These are phyloP conservation scores for Pythium utonaiense DNA, from an alignment of 352 stramenopile species.

Conservation along the genomic window DNA sequence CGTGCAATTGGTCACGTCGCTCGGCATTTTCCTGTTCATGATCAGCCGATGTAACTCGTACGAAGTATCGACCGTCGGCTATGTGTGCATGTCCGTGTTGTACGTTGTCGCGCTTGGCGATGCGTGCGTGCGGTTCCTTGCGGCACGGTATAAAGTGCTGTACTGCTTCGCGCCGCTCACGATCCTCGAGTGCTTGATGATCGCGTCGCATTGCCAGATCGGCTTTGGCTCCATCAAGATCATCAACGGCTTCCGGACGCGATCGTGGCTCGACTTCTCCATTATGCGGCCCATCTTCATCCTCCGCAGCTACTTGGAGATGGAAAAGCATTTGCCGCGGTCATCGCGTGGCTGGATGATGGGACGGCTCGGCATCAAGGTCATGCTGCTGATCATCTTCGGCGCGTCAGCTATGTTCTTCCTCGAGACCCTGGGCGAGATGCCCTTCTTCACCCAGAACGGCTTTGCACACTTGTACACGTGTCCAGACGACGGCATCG, in stretches of 20 bases:
- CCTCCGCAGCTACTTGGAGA: constrained; percentile 77
- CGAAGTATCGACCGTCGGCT: constrained; percentile 57
- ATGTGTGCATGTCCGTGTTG: constrained; percentile 61
- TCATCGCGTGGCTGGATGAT: constrained; percentile 83
- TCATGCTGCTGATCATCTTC: constrained; percentile 82
- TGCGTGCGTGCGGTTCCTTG: constrained; percentile 73
- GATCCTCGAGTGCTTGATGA: constrained; percentile 68
- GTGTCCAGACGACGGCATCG: constrained; percentile 47
- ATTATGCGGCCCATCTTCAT: constrained; percentile 84
- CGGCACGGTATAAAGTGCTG: constrained; percentile 73
- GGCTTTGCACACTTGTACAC: constrained; percentile 81
- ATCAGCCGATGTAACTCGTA: constrained; percentile 71
- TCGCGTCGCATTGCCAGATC: constrained; percentile 74
- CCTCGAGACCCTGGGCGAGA: constrained; percentile 82
- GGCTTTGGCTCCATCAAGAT: constrained; percentile 64
- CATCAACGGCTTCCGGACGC: constrained; percentile 47
- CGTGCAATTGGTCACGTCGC: constrained; percentile 70
- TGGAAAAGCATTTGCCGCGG: constrained; percentile 70
- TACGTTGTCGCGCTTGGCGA: constrained; percentile 64
- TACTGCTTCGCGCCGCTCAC: constrained; percentile 74
- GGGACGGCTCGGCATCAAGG: constrained; percentile 66
- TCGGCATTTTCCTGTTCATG: constrained; percentile 65
- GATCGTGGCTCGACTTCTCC: constrained; percentile 84
- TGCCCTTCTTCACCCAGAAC: constrained; percentile 73
- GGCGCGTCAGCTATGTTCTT: constrained; percentile 83